Base-by-base conservation (phyloP, 164 flowering plant genomes). In the Nelumbo lutea region DNA sequence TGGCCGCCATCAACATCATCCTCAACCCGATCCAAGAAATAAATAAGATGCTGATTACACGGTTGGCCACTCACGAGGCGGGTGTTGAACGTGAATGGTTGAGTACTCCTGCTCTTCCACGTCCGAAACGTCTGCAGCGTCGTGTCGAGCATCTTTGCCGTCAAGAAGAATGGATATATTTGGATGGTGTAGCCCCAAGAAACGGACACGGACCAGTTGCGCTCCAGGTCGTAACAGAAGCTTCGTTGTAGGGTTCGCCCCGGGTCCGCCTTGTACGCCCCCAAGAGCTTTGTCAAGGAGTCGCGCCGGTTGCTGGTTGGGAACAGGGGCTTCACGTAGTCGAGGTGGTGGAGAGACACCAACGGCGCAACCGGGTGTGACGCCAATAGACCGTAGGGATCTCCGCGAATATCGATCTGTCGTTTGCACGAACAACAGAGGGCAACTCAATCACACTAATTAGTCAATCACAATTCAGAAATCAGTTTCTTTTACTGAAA, bases 301-400 rank as follows among this genome's bases (percentile, higher is more conserved):
- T 87, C 83, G 0, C 74, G 51, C 60, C 68, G 83, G 58, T 74
- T 77, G 66, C 59, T 42, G 43, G 45, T 64, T 0, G 97, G 93
- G 69, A 88, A 80, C 38, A 93, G 68, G 1, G 93, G 79, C n/a
- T 78, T 68, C 43, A 91, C 84, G 46, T 76, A 78, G 73, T 91
- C 94, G 5, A 93, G 84, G 77, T 93, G 98, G 84, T 93, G 98
- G 42, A 93, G 81, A 0, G 98, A 83, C 41, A 88, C 87, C 61
- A 93, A 69, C 3, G 96, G 97, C 10, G 98, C 84, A 43, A 87
- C 67, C 5, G 98, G 98, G 77, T 93, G 98, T 1, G 98, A 88
- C 4, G 97, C 86, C 1, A 91, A 80, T 10, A 88, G 69, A 0
- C 90, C 90, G 43, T 80, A 88, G 2, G 82, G 72, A 58, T 79